These are phyloP conservation scores for Solanum tacnaense DNA, from an alignment of 257 asterid genomes.

Conservation along the genomic window DNA sequence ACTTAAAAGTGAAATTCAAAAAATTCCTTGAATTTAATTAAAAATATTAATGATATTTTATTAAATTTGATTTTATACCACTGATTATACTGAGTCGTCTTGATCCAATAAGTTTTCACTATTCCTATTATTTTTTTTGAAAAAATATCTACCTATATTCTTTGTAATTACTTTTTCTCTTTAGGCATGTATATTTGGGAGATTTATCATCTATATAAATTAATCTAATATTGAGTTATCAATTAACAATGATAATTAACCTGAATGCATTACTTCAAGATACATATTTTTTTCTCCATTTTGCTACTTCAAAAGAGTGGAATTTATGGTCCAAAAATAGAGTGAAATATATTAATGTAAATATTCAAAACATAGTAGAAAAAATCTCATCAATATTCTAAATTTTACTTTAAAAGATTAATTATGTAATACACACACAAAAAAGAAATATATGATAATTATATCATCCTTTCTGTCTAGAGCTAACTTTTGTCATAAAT, in stretches of 20 bases:
- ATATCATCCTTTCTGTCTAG: neutral
- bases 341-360: neutral
- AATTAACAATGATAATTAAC: neutral
- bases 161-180: neutral
- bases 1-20: neutral
- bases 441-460: too few species aligned
- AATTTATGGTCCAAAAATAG: neutral
- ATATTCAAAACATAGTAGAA: neutral
- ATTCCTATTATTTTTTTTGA: too few species aligned
- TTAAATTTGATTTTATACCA: neutral
- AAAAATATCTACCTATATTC: too few species aligned
- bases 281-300: neutral
- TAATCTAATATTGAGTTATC: neutral
- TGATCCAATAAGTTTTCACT: neutral
- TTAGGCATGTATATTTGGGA: neutral
- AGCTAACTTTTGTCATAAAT: neutral
- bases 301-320: neutral
- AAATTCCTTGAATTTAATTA: neutral
- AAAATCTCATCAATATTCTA: neutral
- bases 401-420: too few species aligned
- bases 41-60: too few species aligned
- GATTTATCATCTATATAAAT: neutral
- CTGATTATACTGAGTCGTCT: too few species aligned
- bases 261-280: neutral
- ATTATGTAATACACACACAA: neutral